These are phyloP conservation scores for Candida suzukii DNA, from an alignment of 805 yeast genomes.

Conservation along the genomic window DNA sequence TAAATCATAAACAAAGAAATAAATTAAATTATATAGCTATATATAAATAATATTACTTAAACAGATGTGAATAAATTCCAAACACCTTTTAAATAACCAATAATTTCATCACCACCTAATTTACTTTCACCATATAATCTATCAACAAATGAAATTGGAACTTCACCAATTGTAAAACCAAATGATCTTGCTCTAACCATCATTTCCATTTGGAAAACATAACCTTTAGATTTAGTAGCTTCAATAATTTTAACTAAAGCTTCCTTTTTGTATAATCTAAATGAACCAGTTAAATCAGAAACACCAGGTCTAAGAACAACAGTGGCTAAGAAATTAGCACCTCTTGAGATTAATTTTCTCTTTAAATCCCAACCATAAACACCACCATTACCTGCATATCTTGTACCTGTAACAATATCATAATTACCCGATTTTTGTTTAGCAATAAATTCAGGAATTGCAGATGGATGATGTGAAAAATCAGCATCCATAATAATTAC, in stretches of 20 bases:
- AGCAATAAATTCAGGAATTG: conserved; percentile 67
- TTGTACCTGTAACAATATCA: conserved; percentile 49
- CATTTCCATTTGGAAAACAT: conserved; percentile 86
- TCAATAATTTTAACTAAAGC: conserved; percentile 60
- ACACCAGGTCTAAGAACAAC: conserved; percentile 65
- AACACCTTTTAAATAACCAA: conserved; percentile 71
- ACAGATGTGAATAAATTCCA: conserved; percentile 62
- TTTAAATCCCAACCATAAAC: conserved; percentile 82
- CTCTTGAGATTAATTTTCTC: conserved; percentile 69
- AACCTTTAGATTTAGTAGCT: conserved; percentile 68
- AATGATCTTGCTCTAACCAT: conserved; percentile 75
- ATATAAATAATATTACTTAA: conserved; percentile 26
- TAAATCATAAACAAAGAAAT: too few relatives aligned
- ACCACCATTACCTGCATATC: conserved; percentile 78
- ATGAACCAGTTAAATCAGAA: conserved; percentile 71
- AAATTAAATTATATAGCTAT: neutral
- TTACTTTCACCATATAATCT: conserved; percentile 73
- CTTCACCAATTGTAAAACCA: conserved; percentile 70
- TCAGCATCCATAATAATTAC: conserved; percentile 83
- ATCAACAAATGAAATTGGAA: conserved; percentile 73
- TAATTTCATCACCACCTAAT: conserved; percentile 76
- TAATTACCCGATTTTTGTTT: conserved; percentile 46
- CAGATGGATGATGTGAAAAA: conserved; percentile 75
- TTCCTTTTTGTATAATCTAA: conserved; percentile 65
- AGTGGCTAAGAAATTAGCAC: conserved; percentile 74